Percentiles rank a stretch among this genome's conserved stretches.
Evolutionary conservation across 73 alveolate genomes (phyloP).

Genomic region (Tetrahymena thermophila): DNA sequence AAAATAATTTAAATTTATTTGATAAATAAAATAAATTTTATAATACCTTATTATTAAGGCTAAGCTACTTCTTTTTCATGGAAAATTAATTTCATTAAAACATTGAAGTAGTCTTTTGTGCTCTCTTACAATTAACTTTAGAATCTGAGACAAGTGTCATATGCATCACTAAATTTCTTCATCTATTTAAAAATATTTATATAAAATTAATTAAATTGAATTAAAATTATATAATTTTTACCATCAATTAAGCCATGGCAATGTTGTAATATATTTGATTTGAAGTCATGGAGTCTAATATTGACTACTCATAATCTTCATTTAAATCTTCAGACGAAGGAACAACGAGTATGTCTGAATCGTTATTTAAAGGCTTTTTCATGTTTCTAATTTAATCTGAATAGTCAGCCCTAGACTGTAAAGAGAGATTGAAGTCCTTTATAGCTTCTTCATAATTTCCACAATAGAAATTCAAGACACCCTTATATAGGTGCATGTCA

Average conservation of each 20-base stretch:
- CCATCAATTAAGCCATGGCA: slow-evolving; percentile 8
- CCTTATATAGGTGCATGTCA: slow-evolving; percentile 38
- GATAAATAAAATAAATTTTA: neutral
- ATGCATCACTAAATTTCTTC: neutral
- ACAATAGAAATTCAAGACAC: slow-evolving; percentile 34
- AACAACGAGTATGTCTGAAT: neutral
- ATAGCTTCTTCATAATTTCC: slow-evolving; percentile 46
- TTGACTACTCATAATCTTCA: slow-evolving; percentile 37
- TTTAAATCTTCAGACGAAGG: slow-evolving; percentile 15
- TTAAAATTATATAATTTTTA: neutral
- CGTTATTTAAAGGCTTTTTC: slow-evolving; percentile 5
- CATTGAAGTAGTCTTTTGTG: neutral
- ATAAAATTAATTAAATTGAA: neutral
- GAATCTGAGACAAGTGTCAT: neutral
- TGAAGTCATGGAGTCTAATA: slow-evolving; percentile 12
- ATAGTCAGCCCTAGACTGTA: slow-evolving; percentile 3
- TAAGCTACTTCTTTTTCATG: neutral
- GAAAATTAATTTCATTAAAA: neutral
- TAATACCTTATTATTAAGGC: neutral
- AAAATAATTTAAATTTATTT: slow-evolving; percentile 1
- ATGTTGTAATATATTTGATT: slow-evolving; percentile 6
- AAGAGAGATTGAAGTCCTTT: slow-evolving; percentile 33
- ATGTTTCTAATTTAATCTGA: neutral
- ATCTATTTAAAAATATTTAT: neutral
- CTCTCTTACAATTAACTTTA: neutral